phyloP scores from a whole-genome alignment of 2,329 filamentous ascomycete genomes.

The Fusarium sp. region DNA sequence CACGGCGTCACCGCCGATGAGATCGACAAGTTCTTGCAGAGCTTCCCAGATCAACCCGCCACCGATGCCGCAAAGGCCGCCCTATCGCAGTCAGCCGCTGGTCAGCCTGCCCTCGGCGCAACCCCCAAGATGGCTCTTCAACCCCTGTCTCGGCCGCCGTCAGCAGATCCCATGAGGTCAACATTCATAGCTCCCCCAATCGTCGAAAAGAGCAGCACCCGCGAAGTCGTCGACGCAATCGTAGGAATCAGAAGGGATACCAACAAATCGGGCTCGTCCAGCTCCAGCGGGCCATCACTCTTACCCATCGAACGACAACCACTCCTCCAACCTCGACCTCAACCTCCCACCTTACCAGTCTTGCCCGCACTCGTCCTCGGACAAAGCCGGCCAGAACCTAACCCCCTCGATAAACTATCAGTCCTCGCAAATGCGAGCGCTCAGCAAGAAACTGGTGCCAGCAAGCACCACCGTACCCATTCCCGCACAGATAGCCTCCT shows the following conservation, averaged over 20 bases:
- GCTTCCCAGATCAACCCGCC: conserved; percentile 47
- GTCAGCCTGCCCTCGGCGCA: conserved; percentile 17
- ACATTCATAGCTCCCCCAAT: conserved; percentile 21
- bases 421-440: conserved; percentile 51
- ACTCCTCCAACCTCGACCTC: conserved; percentile 37
- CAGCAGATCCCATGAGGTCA: conserved; percentile 28
- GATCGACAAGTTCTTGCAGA: conserved; percentile 52
- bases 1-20: conserved; percentile 51
- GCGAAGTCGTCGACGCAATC: conserved; percentile 42
- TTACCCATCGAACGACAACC: conserved; percentile 34
- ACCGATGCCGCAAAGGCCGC: conserved; percentile 43
- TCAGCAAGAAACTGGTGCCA: conserved; percentile 41
- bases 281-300: conserved; percentile 10
- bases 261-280: conserved; percentile 19
- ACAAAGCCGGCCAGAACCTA: conserved; percentile 34
- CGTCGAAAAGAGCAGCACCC: conserved; percentile 36
- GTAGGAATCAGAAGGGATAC: conserved; percentile 41
- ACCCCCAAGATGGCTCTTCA: conserved; percentile 36
- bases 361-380: conserved; percentile 41
- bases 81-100: conserved; percentile 29
- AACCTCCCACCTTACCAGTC: conserved; percentile 27
- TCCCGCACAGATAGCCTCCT: conserved; percentile 37
- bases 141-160: conserved; percentile 34
- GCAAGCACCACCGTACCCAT: conserved; percentile 34
- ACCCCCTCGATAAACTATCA: conserved; percentile 48